Conservation (phyloP, 176 grass and related monocot genomes). For the Avena sativa region DNA sequence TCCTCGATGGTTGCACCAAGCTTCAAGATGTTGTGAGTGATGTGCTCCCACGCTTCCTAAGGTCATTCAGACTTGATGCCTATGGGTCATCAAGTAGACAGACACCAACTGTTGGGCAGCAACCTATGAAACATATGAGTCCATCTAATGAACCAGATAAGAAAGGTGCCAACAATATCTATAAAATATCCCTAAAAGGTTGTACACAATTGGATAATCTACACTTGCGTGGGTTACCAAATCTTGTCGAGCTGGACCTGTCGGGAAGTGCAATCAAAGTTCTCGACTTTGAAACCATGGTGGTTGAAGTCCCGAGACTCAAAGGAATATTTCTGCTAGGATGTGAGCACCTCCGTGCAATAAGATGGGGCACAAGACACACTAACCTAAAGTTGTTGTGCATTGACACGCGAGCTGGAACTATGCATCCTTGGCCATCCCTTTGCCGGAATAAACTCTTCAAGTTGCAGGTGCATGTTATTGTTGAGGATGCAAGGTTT, state of each 20-base stretch:
- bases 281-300: background rate
- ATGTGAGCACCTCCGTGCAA: constrained; percentile 3
- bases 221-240: background rate
- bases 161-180: background rate
- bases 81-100: background rate
- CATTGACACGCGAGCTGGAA: constrained; percentile 2
- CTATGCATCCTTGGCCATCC: background rate
- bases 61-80: background rate
- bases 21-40: background rate
- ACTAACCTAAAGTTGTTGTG: background rate
- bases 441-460: background rate
- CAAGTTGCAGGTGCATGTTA: background rate
- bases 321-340: constrained; percentile 1
- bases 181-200: background rate
- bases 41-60: background rate
- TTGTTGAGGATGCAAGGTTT: constrained; percentile 27
- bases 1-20: constrained; percentile 25
- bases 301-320: background rate
- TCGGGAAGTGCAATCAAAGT: background rate
- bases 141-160: background rate
- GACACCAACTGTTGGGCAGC: background rate
- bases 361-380: background rate
- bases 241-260: constrained; percentile 19
- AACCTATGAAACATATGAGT: background rate
- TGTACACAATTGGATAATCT: background rate